Evolutionary conservation across 257 asterid genomes (phyloP), one percentile per base, ranked within the genome.

Genomic region (Voacanga thouarsii): DNA sequence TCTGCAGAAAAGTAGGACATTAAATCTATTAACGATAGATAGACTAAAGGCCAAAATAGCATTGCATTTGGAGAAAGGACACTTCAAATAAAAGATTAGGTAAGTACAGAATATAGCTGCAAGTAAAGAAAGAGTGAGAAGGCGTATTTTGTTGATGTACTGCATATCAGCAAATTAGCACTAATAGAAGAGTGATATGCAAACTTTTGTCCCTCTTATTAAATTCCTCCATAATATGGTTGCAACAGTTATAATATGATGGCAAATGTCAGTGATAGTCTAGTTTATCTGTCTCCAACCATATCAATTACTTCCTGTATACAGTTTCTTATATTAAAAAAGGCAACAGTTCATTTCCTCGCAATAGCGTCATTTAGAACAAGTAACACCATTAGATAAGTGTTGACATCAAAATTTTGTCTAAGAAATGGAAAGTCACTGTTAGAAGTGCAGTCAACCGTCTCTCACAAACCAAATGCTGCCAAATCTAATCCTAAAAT

Each of bases 1-100:
- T 81, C 99, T 95, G 96, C 82, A 82, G 77, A 77, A 65, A 78
- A 75, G 80, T 72, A 80, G 59, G 79, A 57, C 82, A 67, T 33
- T 2, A n/a, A 11, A 24, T 24, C 16, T 39, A 26, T 49, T 6
- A 28, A 43, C 16, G 11, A 56, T 4, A 66, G 39, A 39, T 30
- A 65, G 39, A 60, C 28, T 59, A 60, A n/a, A 8, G 7, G 26
- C 33, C 37, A 7, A 23, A 28, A 65, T 18, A 47, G 41, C 12
- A 76, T 64, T 49, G 26, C 56, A 37, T n/a, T n/a, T 9, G 30
- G 55, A 53, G 49, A 59, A 30, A 64, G 63, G 43, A 12, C 14
- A 43, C 30, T 47, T 12, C 2, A n/a, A 33, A 47, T 47, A 28
- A 63, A 63, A 47, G 18, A 24, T 57, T 28, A 75, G 7, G 19